Percentiles rank a stretch among this genome's conserved stretches.
Evolutionary conservation across 805 yeast genomes (phyloP).

Genomic region (Metschnikowia kunwiensis): DNA sequence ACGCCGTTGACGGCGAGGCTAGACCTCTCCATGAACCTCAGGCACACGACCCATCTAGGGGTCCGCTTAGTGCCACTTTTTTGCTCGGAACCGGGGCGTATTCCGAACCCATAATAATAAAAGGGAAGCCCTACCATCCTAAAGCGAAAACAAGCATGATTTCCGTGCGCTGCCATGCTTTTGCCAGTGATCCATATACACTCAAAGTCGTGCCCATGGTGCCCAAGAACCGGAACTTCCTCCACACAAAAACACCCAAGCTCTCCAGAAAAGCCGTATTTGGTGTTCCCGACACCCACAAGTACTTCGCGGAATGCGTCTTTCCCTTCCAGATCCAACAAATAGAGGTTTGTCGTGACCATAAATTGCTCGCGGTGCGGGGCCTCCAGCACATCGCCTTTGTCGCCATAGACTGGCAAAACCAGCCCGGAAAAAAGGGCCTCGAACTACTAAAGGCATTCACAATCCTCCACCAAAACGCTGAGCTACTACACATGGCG

Average conservation of each 20-base stretch:
- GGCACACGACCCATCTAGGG: constrained; percentile 13
- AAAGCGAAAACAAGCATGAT: constrained; percentile 5
- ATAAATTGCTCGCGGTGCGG: constrained; percentile 13
- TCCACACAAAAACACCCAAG: constrained; percentile 2
- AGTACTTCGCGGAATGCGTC: constrained; percentile 3
- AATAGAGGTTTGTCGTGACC: constrained; percentile 5
- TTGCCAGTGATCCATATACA: constrained; percentile 4
- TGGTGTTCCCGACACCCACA: constrained; percentile 3
- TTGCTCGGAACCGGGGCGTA: constrained; percentile 15
- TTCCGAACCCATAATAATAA: constrained; percentile 7
- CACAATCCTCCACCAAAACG: not conserved
- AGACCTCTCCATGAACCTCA: constrained; percentile 8
- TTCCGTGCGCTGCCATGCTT: constrained; percentile 13
- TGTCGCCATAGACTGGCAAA: constrained; percentile 12
- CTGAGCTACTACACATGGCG: constrained; percentile 7
- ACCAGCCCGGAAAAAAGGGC: constrained; percentile 10
- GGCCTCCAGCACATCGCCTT: constrained; percentile 9
- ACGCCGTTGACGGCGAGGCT: constrained; percentile 12
- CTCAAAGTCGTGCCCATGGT: constrained; percentile 13
- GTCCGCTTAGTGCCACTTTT: constrained; percentile 10
- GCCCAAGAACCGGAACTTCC: constrained; percentile 11
- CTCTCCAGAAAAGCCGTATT: constrained; percentile 9
- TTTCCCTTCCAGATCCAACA: constrained; percentile 13
- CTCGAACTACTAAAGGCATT: constrained; percentile 7
- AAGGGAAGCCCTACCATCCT: constrained; percentile 6